Conservation (phyloP, 441 rosid species). For the Rhodomyrtus psidioides region DNA sequence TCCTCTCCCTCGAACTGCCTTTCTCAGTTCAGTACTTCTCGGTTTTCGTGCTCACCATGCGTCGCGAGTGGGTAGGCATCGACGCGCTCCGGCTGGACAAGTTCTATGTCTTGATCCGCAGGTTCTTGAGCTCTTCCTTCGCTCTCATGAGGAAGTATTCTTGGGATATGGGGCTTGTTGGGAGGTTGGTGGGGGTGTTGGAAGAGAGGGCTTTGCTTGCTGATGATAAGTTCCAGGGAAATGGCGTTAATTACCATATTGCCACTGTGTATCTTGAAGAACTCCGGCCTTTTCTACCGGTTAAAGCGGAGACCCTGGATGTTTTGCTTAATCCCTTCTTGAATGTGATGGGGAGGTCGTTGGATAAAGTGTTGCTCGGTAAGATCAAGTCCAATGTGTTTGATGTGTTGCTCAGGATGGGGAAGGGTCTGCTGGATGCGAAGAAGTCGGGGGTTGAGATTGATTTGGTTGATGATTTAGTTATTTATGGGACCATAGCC, state of each 20-base stretch:
- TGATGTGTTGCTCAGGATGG: constrained; percentile 44
- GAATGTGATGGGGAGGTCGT: constrained; percentile 35
- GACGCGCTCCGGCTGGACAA: constrained; percentile 80
- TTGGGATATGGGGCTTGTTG: constrained; percentile 56
- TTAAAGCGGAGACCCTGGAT: constrained; percentile 36
- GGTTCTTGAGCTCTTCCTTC: constrained; percentile 48
- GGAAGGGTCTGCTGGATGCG: constrained; percentile 40
- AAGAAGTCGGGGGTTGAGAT: constrained; percentile 34
- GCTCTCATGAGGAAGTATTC: constrained; percentile 30
- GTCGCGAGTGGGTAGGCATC: constrained; percentile 89
- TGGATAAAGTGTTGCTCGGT: constrained; percentile 56
- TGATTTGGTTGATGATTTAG: constrained; percentile 34
- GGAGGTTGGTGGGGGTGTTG: constrained; percentile 34
- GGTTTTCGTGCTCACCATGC: constrained; percentile 69
- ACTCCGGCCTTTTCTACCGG: constrained; percentile 52
- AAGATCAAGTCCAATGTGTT: constrained; percentile 72
- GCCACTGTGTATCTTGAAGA: constrained; percentile 70
- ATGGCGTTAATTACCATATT: constrained; percentile 78
- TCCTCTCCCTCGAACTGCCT: constrained; percentile 37
- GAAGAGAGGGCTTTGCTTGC: constrained; percentile 42
- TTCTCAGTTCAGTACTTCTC: constrained; percentile 54
- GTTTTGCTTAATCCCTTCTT: constrained; percentile 40
- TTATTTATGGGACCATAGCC: constrained; percentile 50
- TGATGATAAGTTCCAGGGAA: constrained; percentile 48
- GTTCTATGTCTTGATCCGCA: constrained; percentile 75